Conservation (phyloP, 805 yeast species). For the Wickerhamiella kurtzmanii region DNA sequence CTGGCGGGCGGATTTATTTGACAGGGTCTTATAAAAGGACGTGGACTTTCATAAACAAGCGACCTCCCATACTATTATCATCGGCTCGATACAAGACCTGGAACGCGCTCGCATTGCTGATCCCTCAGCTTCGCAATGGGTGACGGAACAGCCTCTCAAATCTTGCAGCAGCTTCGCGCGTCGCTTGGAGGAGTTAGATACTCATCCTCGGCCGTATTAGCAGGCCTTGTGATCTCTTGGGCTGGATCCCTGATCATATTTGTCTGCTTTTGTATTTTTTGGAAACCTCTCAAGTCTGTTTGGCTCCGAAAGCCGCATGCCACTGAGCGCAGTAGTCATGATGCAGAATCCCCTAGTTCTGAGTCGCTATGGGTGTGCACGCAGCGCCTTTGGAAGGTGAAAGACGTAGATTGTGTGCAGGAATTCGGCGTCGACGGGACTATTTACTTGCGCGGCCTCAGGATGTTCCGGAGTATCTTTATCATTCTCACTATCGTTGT, state of each 20-base stretch:
- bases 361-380: constrained; percentile 21
- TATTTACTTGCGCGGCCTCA: constrained; percentile 22
- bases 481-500: constrained; percentile 22
- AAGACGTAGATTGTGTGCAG: constrained; percentile 20
- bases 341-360: no score
- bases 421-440: constrained; percentile 28
- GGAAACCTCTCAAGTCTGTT: constrained; percentile 23
- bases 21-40: neutral
- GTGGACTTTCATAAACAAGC: neutral
- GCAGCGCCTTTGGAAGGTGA: constrained; percentile 11
- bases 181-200: constrained; percentile 19
- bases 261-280: constrained; percentile 20
- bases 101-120: no score
- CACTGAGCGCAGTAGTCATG: no score
- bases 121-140: neutral
- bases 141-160: constrained; percentile 8
- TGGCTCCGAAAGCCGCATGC: constrained; percentile 25
- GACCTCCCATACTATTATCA: neutral
- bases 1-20: neutral
- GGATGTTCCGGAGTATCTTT: constrained; percentile 25
- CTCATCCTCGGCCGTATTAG: constrained; percentile 25
- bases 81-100: no score
- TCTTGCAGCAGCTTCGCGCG: constrained; percentile 17
- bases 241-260: constrained; percentile 24
- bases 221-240: constrained; percentile 25